phyloP scores from a whole-genome alignment of 306 rosid genomes.

The Castanea crenata region DNA sequence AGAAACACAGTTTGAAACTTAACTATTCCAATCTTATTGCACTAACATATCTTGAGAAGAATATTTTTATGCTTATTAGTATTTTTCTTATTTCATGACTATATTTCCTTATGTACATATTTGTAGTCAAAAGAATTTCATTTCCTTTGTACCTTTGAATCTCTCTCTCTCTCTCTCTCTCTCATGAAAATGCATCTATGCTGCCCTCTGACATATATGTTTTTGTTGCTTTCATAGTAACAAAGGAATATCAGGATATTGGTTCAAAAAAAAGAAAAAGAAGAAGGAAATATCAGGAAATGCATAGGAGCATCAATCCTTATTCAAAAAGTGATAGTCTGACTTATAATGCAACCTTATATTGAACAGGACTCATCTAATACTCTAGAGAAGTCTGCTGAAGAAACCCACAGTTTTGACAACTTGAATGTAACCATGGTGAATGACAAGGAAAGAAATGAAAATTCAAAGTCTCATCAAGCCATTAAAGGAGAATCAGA shows the following conservation, averaged over 20 bases:
- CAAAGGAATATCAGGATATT: neutral
- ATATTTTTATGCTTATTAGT: neutral
- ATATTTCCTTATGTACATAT: neutral
- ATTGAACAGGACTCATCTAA: slow-evolving; percentile 24
- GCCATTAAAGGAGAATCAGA: slow-evolving; percentile 1
- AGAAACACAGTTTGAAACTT: no score
- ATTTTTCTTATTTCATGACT: neutral
- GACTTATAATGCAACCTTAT: slow-evolving; percentile 1
- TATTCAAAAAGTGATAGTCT: neutral
- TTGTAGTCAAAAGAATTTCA: neutral
- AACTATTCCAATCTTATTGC: no score
- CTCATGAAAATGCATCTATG: neutral
- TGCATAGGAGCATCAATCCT: neutral
- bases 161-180: neutral
- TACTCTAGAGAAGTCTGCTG: neutral
- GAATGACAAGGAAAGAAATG: slow-evolving; percentile 3
- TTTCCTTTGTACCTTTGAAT: neutral
- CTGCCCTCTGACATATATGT: neutral
- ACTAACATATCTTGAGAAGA: neutral
- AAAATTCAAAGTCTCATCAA: neutral
- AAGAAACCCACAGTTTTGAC: slow-evolving; percentile 11
- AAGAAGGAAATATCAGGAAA: neutral
- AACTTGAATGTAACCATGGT: neutral
- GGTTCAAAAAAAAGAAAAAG: no score
- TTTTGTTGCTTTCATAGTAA: neutral